Conservation (phyloP, 169 alveolate genomes). For the Eimeria brunetti region DNA sequence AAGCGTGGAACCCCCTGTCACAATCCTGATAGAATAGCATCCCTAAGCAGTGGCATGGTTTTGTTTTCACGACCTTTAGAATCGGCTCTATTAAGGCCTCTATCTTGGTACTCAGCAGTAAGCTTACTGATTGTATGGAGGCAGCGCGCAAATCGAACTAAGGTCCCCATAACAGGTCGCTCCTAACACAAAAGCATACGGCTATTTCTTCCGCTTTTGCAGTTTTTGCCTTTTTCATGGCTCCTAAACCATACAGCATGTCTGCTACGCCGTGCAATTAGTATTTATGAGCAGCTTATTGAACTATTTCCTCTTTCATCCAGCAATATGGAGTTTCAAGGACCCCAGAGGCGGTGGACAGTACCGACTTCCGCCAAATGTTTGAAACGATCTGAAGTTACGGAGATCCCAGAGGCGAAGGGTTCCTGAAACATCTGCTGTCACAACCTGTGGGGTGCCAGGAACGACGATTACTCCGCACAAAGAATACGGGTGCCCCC, state of each 20-base stretch:
- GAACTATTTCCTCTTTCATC: not conserved
- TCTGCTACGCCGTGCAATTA: too few relatives aligned
- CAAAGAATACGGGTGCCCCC: slow-evolving; percentile 84
- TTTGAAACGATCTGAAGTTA: slow-evolving; percentile 81
- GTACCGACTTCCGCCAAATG: slow-evolving; percentile 66
- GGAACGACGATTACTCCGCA: slow-evolving; percentile 84
- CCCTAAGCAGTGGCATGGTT: not conserved
- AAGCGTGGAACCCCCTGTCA: slow-evolving; percentile 59
- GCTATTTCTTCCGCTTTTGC: not conserved
- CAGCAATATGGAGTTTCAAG: not conserved
- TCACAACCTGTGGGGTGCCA: slow-evolving; percentile 84
- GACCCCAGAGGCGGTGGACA: not conserved
- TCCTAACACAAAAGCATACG: not conserved
- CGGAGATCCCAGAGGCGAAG: slow-evolving; percentile 85
- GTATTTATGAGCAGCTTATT: not conserved
- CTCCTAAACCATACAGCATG: not conserved
- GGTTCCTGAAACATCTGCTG: slow-evolving; percentile 85
- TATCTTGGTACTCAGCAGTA: not conserved
- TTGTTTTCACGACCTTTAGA: not conserved
- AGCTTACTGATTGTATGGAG: slow-evolving; percentile 50
- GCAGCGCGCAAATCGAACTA: slow-evolving; percentile 56
- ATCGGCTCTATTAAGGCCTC: not conserved
- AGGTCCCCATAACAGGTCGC: slow-evolving; percentile 69
- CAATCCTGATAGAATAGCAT: slow-evolving; percentile 21
- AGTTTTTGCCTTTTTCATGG: not conserved